Evolutionary conservation across 352 stramenopile genomes (phyloP).

Genomic region (Phytophthora foliorum): DNA sequence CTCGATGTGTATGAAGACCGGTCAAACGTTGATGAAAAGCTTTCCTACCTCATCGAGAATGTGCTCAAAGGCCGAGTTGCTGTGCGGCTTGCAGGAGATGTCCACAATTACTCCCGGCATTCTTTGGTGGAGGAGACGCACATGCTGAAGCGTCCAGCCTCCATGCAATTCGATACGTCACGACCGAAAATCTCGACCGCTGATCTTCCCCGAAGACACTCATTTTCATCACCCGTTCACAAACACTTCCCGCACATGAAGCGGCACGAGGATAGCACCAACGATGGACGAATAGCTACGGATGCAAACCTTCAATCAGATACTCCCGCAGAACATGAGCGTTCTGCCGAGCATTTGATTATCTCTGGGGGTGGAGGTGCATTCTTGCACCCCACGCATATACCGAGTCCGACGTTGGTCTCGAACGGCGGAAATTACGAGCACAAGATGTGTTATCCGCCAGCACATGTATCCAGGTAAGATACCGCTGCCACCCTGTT

Average conservation of each 20-base stretch:
- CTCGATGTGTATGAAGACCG: slow-evolving; percentile 89
- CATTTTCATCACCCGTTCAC: slow-evolving; percentile 41
- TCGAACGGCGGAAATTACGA: slow-evolving; percentile 84
- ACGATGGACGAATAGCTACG: slow-evolving; percentile 20
- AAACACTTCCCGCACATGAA: slow-evolving; percentile 89
- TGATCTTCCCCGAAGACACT: slow-evolving; percentile 42
- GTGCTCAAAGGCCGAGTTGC: slow-evolving; percentile 80
- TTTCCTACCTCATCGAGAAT: slow-evolving; percentile 81
- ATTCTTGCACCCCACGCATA: slow-evolving; percentile 92
- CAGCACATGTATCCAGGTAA: slow-evolving; percentile 76
- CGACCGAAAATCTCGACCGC: slow-evolving; percentile 20
- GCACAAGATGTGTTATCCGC: slow-evolving; percentile 87
- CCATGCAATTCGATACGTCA: slow-evolving; percentile 38
- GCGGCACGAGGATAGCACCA: slow-evolving; percentile 19
- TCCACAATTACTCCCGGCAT: slow-evolving; percentile 96
- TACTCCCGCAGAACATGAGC: slow-evolving; percentile 14
- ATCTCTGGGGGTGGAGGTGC: slow-evolving; percentile 92
- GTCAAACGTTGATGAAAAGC: slow-evolving; percentile 76
- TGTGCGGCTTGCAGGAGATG: slow-evolving; percentile 90
- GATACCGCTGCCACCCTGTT: not conserved
- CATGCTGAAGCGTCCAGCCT: slow-evolving; percentile 40
- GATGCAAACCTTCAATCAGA: slow-evolving; percentile 17
- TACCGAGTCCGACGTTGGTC: slow-evolving; percentile 58
- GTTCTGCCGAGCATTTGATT: slow-evolving; percentile 77
- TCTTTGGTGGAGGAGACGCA: slow-evolving; percentile 62